Percentiles rank a stretch among this genome's conserved stretches.
These are phyloP conservation scores for Sinapis alba DNA, from an alignment of 441 rosid species.

Conservation along the genomic window DNA sequence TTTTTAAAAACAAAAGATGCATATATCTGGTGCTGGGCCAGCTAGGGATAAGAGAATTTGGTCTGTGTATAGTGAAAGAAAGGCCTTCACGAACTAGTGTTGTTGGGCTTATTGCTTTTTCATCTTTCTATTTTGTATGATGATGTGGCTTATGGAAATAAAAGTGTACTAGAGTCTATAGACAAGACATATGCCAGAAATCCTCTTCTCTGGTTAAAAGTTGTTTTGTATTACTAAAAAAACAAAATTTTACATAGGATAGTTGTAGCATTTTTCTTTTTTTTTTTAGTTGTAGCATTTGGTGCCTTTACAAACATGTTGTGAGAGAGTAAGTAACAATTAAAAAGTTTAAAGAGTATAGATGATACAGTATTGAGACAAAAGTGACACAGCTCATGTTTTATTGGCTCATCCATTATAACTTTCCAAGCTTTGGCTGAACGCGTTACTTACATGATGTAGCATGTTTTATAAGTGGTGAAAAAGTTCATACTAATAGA, in stretches of 20 bases:
- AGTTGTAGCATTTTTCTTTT: neutral
- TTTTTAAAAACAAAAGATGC: neutral
- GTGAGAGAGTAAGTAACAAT: neutral
- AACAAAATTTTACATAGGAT: neutral
- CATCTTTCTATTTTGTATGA: neutral
- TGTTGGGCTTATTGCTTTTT: neutral
- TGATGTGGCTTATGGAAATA: neutral
- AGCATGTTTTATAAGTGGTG: neutral
- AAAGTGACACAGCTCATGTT: neutral
- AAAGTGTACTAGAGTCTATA: neutral
- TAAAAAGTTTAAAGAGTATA: neutral
- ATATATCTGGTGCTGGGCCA: neutral
- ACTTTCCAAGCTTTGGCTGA: neutral
- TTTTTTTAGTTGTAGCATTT: neutral
- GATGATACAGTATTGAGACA: neutral
- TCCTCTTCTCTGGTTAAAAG: neutral
- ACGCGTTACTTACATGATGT: neutral
- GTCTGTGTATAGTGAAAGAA: neutral
- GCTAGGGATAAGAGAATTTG: neutral
- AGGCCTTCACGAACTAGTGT: neutral
- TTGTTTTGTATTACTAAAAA: neutral
- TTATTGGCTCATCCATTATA: neutral
- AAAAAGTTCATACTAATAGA: neutral
- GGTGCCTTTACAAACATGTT: neutral
- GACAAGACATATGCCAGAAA: neutral